Base-by-base conservation (phyloP, 1,139 yeast species). In the Saccharomyces pastorianus region DNA sequence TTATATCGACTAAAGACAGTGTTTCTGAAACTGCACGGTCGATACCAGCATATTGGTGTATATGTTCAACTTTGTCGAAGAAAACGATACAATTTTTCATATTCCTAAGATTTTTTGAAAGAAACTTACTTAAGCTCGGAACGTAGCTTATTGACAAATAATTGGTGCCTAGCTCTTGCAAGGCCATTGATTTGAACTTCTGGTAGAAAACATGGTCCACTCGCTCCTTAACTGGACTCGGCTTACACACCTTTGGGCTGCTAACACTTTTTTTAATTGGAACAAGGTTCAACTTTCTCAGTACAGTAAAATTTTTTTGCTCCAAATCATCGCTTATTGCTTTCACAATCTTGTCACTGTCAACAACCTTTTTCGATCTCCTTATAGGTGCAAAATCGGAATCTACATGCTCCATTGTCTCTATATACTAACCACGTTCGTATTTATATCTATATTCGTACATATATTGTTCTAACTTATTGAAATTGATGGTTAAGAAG, bases 331-430 rank as follows among this genome's bases (percentile, higher is more conserved):
- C 44, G 25, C 17, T 53, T 50, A 47, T 55, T 56, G 25, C 56
- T 56, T 48, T 63, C 64, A 34, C 57, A 13, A 66, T 66, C 13
- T 59, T 56, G 27, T 57, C 58, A 2, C 63, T 52, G 42, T 57
- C 56, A 2, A 63, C 66, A 38, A 57, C 56, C 23, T 50, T 53
- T n/a, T 53, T 55, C 1, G 67, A 58, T 49, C 59, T 63, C 41
- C 68, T 59, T 14, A 65, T 51, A 8, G 68, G 64, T 3, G 58
- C 64, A 57, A 66, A 65, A 29, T 66, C 69, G 6, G 44, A 38
- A 17, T 38, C 44, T 17, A 38, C 25, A 38, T 38, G 44, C 23
- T 38, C 25, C 44, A 38, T 38, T 13, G 23, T 11, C 23, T 20
- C 17, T 11, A 17, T 38, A 17, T 11, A 3, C 9, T 17, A 4